phyloP scores from a whole-genome alignment of 1,139 yeast genomes.

The Saccharomyces pastorianus region DNA sequence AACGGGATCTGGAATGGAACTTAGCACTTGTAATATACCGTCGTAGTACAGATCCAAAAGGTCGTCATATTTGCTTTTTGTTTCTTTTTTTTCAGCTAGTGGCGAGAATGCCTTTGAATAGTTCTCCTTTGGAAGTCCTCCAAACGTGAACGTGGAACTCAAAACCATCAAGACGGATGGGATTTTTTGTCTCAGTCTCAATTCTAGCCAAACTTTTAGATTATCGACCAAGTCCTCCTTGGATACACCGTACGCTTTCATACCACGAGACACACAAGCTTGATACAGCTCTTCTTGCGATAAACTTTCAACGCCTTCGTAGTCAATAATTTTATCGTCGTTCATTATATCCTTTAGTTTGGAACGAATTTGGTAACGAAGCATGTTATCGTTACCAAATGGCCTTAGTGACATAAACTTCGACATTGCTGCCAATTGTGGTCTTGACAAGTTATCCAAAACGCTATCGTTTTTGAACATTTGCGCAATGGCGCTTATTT shows the following conservation, averaged over 20 bases:
- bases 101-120: background rate
- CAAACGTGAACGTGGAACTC: constrained; percentile 84
- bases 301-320: constrained; percentile 83
- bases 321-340: constrained; percentile 87
- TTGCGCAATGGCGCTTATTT: constrained; percentile 72
- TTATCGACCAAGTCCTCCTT: constrained; percentile 82
- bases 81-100: constrained; percentile 5
- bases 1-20: constrained; percentile 90
- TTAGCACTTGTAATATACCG: constrained; percentile 79
- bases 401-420: constrained; percentile 88
- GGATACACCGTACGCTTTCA: constrained; percentile 72
- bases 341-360: constrained; percentile 80
- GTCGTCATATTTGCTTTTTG: constrained; percentile 37
- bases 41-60: constrained; percentile 60
- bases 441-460: constrained; percentile 84
- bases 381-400: constrained; percentile 85
- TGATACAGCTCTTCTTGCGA: constrained; percentile 76
- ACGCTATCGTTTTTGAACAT: constrained; percentile 90
- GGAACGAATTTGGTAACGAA: constrained; percentile 89
- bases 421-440: constrained; percentile 90
- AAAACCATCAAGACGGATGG: constrained; percentile 85
- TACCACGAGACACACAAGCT: constrained; percentile 93
- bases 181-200: constrained; percentile 78
- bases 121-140: constrained; percentile 38
- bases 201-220: constrained; percentile 79